Evolutionary conservation across 768 basidiomycete genomes (phyloP).

Genomic region (Scleroderma citrinum): DNA sequence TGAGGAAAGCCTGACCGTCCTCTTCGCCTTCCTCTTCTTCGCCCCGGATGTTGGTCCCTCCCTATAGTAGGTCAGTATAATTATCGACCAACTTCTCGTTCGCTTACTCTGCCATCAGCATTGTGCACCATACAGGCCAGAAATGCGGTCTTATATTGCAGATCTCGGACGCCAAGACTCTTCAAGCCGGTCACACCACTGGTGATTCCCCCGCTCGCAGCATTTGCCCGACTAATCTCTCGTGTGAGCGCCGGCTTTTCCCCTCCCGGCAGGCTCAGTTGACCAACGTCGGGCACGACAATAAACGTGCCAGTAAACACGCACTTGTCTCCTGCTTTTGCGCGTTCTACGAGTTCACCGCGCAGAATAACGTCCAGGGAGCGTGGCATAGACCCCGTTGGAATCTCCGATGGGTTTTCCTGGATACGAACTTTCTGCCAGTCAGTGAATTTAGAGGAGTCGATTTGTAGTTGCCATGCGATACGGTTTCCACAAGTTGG

Average conservation of each 20-base stretch:
- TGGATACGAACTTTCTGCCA: slow-evolving; percentile 99
- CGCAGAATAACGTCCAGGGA: slow-evolving; percentile 94
- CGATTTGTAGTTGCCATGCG: slow-evolving; percentile 93
- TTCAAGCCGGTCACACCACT: slow-evolving; percentile 92
- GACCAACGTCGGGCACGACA: slow-evolving; percentile 96
- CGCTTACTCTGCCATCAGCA: slow-evolving; percentile 77
- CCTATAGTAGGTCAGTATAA: slow-evolving; percentile 35
- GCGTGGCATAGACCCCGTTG: slow-evolving; percentile 97
- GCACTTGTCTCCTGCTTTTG: slow-evolving; percentile 98
- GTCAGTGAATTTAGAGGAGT: slow-evolving; percentile 94
- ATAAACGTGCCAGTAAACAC: slow-evolving; percentile 98
- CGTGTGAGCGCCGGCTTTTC: slow-evolving; percentile 87
- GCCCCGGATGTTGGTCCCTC: slow-evolving; percentile 82
- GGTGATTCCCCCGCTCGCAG: slow-evolving; percentile 57
- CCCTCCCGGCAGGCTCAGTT: slow-evolving; percentile 91
- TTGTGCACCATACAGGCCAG: slow-evolving; percentile 96
- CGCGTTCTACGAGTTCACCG: slow-evolving; percentile 94
- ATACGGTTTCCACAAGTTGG: slow-evolving; percentile 86
- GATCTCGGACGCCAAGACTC: slow-evolving; percentile 87
- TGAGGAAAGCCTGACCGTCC: slow-evolving; percentile 77
- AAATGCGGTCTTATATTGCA: slow-evolving; percentile 99
- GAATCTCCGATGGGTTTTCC: slow-evolving; percentile 98
- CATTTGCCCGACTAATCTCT: slow-evolving; percentile 64
- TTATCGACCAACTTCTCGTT: not conserved
- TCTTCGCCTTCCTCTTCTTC: slow-evolving; percentile 79